Evolutionary conservation across 306 rosid species (phyloP).

Genomic region (Acacia acuminata): DNA sequence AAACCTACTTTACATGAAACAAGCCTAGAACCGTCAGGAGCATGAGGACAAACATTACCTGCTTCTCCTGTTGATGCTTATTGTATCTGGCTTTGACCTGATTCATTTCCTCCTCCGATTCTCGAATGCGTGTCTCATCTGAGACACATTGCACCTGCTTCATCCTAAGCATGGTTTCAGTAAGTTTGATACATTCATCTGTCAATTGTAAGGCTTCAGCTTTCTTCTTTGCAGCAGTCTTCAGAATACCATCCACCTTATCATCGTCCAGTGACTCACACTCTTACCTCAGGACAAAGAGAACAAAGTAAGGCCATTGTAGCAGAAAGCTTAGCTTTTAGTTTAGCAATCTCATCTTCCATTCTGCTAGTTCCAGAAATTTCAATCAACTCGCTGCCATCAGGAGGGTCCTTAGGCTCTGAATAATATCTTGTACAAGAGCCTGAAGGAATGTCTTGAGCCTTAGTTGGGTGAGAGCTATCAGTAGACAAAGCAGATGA

Average conservation of each 20-base stretch:
- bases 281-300: conserved; percentile 56
- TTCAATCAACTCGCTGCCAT: conserved; percentile 77
- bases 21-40: neutral
- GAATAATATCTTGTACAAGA: too few relatives aligned
- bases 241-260: conserved; percentile 62
- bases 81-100: conserved; percentile 73
- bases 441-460: conserved; percentile 57
- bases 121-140: conserved; percentile 88
- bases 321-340: conserved; percentile 95
- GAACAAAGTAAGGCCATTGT: conserved; percentile 79
- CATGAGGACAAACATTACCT: conserved; percentile 51
- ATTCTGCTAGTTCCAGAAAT: conserved; percentile 89
- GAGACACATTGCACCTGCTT: conserved; percentile 80
- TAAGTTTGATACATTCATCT: conserved; percentile 74
- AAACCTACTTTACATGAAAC: neutral
- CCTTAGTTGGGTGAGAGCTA: conserved; percentile 62
- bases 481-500: conserved; percentile 56
- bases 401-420: conserved; percentile 56
- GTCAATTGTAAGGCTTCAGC: conserved; percentile 85
- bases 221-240: conserved; percentile 77
- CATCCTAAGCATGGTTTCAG: conserved; percentile 73
- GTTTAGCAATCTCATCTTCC: conserved; percentile 97
- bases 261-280: conserved; percentile 68
- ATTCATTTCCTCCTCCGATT: conserved; percentile 80
- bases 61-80: conserved; percentile 90